Evolutionary conservation across 2,329 filamentous ascomycete species (phyloP).

Genomic region (Trichoderma brevicompactum): DNA sequence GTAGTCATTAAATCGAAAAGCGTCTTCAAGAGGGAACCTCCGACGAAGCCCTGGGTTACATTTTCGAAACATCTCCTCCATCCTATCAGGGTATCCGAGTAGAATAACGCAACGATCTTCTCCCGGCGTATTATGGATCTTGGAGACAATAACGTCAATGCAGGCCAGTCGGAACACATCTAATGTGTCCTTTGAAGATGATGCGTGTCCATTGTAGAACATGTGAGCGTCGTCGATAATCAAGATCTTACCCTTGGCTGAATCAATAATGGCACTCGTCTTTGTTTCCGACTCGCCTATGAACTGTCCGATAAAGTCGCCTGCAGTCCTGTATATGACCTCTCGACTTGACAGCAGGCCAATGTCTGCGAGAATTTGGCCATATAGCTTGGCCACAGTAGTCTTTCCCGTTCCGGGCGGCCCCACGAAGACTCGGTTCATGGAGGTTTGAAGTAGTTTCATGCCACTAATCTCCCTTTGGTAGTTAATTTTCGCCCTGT

Average conservation of each 20-base stretch:
- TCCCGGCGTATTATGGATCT: slow-evolving; percentile 3
- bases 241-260: slow-evolving; percentile 66
- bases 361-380: slow-evolving; percentile 75
- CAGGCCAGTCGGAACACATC: background rate
- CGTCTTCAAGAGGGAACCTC: background rate
- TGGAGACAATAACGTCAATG: slow-evolving; percentile 8
- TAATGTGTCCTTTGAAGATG: no score
- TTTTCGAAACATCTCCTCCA: slow-evolving; percentile 1
- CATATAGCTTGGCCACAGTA: slow-evolving; percentile 71
- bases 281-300: slow-evolving; percentile 72
- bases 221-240: slow-evolving; percentile 73
- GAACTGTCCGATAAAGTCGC: slow-evolving; percentile 70
- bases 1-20: slow-evolving; percentile 1
- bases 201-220: background rate
- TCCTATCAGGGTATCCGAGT: slow-evolving; percentile 1
- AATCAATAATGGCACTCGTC: slow-evolving; percentile 60
- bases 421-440: slow-evolving; percentile 71
- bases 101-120: slow-evolving; percentile 10
- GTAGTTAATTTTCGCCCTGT: background rate
- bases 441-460: slow-evolving; percentile 53
- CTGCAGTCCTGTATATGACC: slow-evolving; percentile 60
- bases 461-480: slow-evolving; percentile 1
- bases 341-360: slow-evolving; percentile 64
- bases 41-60: background rate
- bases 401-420: slow-evolving; percentile 73